Conservation (phyloP, 2,329 filamentous ascomycete species). For the Cryphonectria nitschkei region DNA sequence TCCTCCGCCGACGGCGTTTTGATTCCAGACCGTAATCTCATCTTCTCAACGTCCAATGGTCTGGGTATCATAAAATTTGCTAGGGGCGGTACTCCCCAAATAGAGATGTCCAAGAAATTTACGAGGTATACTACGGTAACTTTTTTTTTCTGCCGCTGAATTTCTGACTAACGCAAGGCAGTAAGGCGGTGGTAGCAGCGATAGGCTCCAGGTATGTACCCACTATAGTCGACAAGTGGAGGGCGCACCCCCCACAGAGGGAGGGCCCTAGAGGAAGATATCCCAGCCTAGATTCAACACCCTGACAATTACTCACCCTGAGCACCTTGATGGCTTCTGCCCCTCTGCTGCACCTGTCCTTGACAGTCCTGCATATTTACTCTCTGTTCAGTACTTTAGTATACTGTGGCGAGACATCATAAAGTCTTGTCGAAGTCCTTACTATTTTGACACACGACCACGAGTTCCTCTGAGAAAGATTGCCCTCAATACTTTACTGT, state of each 20-base stretch:
- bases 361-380: background rate
- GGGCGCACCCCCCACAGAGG: constrained; percentile 4
- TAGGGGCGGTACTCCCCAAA: background rate
- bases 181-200: constrained; percentile 15
- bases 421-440: background rate
- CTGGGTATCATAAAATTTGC: constrained; percentile 17
- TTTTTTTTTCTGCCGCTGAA: constrained; percentile 32
- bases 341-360: background rate
- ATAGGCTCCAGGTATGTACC: background rate
- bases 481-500: background rate
- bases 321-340: background rate
- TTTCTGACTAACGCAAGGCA: constrained; percentile 8
- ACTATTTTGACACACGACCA: background rate
- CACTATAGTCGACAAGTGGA: background rate
- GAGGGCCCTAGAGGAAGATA: background rate
- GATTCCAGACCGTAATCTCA: constrained; percentile 29
- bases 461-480: background rate
- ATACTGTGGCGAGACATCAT: background rate
- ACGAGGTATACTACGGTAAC: background rate
- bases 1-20: constrained; percentile 29
- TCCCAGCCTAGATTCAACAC: background rate
- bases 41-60: constrained; percentile 19
- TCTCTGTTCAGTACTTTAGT: background rate
- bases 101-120: constrained; percentile 5
- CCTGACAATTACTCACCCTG: background rate